Conservation (phyloP, 805 yeast genomes). For the Spathaspora passalidarum region DNA sequence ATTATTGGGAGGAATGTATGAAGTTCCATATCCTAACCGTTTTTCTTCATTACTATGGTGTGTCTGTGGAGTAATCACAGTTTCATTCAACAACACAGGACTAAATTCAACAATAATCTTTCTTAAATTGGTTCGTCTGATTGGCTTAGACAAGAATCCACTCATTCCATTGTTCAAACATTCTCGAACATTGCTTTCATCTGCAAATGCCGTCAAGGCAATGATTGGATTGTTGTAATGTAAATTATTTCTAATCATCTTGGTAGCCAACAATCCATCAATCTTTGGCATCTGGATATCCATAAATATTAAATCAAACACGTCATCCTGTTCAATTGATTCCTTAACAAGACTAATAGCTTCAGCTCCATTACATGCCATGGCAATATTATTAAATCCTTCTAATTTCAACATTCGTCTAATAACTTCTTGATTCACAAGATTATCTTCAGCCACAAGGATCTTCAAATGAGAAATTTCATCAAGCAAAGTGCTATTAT, state of each 20-base stretch:
- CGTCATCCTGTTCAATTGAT: constrained; percentile 35
- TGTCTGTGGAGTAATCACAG: constrained; percentile 32
- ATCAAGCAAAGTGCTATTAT: constrained; percentile 19
- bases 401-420: constrained; percentile 83
- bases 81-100: constrained; percentile 21
- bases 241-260: constrained; percentile 60
- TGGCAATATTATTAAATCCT: constrained; percentile 64
- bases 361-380: constrained; percentile 90
- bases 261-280: constrained; percentile 87
- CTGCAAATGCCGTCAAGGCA: constrained; percentile 94
- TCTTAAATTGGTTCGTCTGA: constrained; percentile 65
- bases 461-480: constrained; percentile 43
- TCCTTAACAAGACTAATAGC: constrained; percentile 68
- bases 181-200: constrained; percentile 81
- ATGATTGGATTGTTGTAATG: constrained; percentile 73
- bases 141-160: constrained; percentile 87
- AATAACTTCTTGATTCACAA: constrained; percentile 92
- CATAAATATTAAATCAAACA: constrained; percentile 82
- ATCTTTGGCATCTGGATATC: constrained; percentile 96
- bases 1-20: constrained; percentile 6
- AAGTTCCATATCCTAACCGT: constrained; percentile 18
- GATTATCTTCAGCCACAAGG: constrained; percentile 90
- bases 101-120: constrained; percentile 52
- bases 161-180: constrained; percentile 91
- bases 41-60: constrained; percentile 23